Conservation (phyloP, 495 filamentous ascomycete species). For the Trichoderma virens region DNA sequence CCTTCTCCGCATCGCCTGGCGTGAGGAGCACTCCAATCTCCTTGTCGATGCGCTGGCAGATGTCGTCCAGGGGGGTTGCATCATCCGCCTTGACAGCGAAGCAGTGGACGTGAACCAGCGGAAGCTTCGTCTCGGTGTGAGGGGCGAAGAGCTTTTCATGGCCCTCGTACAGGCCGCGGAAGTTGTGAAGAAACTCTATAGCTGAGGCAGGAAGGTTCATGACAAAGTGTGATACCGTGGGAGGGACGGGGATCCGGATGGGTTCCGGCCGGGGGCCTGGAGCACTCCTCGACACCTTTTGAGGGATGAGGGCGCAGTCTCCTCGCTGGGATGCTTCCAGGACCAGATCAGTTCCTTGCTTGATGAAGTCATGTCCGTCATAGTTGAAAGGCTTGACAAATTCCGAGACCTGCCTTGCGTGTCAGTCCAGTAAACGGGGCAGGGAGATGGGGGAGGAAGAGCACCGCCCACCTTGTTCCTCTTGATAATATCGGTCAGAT, state of each 20-base stretch:
- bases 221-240: constrained; percentile 79
- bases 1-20: constrained; percentile 45
- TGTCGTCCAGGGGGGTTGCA: constrained; percentile 47
- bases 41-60: constrained; percentile 59
- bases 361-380: constrained; percentile 79
- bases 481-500: constrained; percentile 58
- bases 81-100: constrained; percentile 72
- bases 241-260: constrained; percentile 46
- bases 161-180: constrained; percentile 70
- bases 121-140: constrained; percentile 49
- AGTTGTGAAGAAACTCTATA: constrained; percentile 75
- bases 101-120: constrained; percentile 86
- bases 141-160: constrained; percentile 59
- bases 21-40: constrained; percentile 55
- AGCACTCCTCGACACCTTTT: constrained; percentile 27
- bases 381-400: constrained; percentile 72
- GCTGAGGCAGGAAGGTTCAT: constrained; percentile 95
- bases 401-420: constrained; percentile 44
- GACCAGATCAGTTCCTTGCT: constrained; percentile 53
- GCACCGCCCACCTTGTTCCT: constrained; percentile 60
- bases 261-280: constrained; percentile 29
- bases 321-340: constrained; percentile 41
- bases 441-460: neutral
- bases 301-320: constrained; percentile 35
- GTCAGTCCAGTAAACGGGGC: neutral